Conservation (phyloP, 176 grass and related monocot species). For the Aegilops umbellulata region DNA sequence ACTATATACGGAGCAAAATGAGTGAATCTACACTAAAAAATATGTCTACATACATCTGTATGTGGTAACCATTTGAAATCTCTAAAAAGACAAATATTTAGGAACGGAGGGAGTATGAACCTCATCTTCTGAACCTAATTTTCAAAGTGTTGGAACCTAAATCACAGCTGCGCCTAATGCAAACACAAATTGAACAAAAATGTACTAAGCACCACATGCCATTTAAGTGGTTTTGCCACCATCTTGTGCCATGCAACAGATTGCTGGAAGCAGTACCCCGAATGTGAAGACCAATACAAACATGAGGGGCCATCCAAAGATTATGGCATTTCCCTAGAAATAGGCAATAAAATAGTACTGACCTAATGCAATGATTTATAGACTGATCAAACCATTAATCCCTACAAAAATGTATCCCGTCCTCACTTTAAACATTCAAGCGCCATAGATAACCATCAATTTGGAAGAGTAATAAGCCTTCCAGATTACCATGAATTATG, state of each 20-base stretch:
- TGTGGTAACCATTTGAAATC: too few species aligned
- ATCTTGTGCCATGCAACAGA: slow-evolving; percentile 3
- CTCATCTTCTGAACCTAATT: too few species aligned
- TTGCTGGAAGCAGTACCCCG: neutral
- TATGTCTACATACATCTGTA: too few species aligned
- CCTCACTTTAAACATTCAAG: slow-evolving; percentile 4
- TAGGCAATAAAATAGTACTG: neutral
- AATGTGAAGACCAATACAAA: slow-evolving; percentile 7
- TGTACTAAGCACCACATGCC: neutral
- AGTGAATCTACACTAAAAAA: too few species aligned
- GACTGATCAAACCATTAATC: neutral
- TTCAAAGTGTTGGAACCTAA: neutral
- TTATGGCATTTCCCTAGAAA: neutral
- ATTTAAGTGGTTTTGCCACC: slow-evolving; percentile 9
- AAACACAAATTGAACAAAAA: neutral
- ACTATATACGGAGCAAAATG: too few species aligned
- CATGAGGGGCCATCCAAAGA: neutral
- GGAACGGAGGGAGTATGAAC: too few species aligned
- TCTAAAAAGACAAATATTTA: too few species aligned
- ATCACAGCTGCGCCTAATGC: neutral
- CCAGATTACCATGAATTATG: neutral
- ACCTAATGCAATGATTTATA: neutral
- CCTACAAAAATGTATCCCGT: neutral
- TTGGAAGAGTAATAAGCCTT: slow-evolving; percentile 5
- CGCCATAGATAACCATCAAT: neutral